phyloP scores from a whole-genome alignment of 331 rosid genomes.

The Telfairia occidentalis region DNA sequence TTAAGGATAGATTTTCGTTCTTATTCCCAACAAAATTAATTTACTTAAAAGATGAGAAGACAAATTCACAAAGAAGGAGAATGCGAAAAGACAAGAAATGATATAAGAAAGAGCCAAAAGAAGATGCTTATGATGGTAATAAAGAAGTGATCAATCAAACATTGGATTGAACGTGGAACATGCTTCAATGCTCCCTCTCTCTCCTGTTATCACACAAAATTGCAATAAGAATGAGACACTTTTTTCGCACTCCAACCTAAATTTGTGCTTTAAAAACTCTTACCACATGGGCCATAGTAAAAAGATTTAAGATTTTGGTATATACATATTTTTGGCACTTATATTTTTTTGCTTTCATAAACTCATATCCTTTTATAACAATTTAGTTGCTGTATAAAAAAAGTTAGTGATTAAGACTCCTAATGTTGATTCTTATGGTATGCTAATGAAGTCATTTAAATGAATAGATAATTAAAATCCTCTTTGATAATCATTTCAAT shows the following conservation, averaged over 20 bases:
- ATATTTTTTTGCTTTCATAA: too few relatives aligned
- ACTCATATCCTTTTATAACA: too few relatives aligned
- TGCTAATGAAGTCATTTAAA: too few relatives aligned
- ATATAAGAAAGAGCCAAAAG: background rate
- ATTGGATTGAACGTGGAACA: background rate
- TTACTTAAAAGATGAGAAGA: background rate
- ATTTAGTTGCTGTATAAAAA: too few relatives aligned
- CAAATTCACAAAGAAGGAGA: background rate
- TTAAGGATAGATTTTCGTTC: too few relatives aligned
- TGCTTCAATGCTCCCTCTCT: background rate
- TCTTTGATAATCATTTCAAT: too few relatives aligned
- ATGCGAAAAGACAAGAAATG: background rate
- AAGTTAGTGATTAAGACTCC: too few relatives aligned
- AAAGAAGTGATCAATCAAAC: background rate
- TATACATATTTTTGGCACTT: background rate
- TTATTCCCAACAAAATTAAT: too few relatives aligned
- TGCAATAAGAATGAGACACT: background rate
- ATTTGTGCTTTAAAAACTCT: background rate
- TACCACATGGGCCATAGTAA: background rate
- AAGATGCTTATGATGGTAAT: background rate
- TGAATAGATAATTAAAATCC: too few relatives aligned
- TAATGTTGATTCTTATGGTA: too few relatives aligned
- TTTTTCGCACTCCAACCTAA: background rate
- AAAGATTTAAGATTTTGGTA: background rate
- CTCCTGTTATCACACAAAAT: background rate